Evolutionary conservation across 164 flowering plant genomes (phyloP).

Genomic region (Brasenia schreberi): DNA sequence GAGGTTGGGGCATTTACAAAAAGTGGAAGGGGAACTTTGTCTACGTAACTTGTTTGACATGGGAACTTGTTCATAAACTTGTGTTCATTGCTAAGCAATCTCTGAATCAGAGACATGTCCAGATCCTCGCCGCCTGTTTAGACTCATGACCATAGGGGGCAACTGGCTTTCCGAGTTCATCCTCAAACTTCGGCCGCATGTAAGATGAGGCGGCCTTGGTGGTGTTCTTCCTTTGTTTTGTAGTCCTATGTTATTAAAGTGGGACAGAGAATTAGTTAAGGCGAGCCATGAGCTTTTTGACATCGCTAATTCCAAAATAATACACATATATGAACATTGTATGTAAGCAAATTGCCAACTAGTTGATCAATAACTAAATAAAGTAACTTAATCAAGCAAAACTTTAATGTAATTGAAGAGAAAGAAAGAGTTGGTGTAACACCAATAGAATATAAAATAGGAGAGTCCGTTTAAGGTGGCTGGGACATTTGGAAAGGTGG

Average conservation of each 20-base stretch:
- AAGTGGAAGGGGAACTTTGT: too few species aligned
- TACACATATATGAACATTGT: too few species aligned
- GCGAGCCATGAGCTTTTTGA: neutral
- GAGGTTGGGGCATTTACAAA: too few species aligned
- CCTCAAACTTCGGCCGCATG: slow-evolving; percentile 30
- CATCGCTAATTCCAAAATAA: too few species aligned
- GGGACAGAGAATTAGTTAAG: neutral
- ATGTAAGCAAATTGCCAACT: too few species aligned
- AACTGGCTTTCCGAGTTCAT: slow-evolving; percentile 29
- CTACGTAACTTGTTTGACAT: neutral
- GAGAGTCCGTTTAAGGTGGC: too few species aligned
- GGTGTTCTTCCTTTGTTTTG: slow-evolving; percentile 26
- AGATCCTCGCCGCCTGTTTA: slow-evolving; percentile 22
- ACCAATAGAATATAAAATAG: too few species aligned
- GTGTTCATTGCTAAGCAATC: slow-evolving; percentile 15
- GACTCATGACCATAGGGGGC: slow-evolving; percentile 14
- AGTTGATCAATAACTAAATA: too few species aligned
- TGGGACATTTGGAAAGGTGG: too few species aligned
- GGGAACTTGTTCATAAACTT: neutral
- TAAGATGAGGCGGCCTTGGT: slow-evolving; percentile 43
- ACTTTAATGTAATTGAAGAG: too few species aligned
- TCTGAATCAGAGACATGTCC: slow-evolving; percentile 61
- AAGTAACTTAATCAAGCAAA: too few species aligned
- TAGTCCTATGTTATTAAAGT: slow-evolving; percentile 16
- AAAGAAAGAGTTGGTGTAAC: too few species aligned